These are phyloP conservation scores for Strobilomyces echinocephalus DNA, from an alignment of 768 basidiomycete genomes.

Conservation along the genomic window DNA sequence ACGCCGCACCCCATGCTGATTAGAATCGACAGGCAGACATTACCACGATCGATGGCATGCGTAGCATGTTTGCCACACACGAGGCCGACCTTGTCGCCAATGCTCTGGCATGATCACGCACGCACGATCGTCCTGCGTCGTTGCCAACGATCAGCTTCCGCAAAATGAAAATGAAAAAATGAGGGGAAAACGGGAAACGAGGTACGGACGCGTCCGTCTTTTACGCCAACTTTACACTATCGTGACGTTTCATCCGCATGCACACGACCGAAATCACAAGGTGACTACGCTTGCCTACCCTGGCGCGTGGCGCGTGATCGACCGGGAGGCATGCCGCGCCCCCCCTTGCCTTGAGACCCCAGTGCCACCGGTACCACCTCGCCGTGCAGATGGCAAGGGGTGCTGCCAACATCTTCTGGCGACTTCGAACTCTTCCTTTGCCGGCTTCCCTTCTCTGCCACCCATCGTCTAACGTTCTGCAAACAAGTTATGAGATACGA, in stretches of 20 bases:
- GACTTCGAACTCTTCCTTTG: background rate
- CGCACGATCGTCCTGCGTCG: background rate
- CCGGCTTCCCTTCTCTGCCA: background rate
- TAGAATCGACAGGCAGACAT: too few relatives aligned
- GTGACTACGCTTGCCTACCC: background rate
- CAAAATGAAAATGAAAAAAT: background rate
- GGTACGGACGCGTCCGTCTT: background rate
- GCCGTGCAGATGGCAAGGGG: background rate
- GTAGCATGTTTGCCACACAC: background rate
- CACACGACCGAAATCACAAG: background rate
- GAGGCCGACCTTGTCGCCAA: background rate
- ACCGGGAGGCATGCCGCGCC: background rate
- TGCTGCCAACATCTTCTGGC: background rate
- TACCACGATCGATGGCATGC: constrained; percentile 3
- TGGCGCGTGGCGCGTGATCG: background rate
- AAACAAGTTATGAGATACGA: background rate
- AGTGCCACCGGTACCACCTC: background rate
- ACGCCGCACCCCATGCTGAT: background rate
- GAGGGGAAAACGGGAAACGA: background rate
- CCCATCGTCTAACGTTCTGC: background rate
- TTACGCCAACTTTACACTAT: background rate
- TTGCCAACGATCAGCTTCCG: background rate
- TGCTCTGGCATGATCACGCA: background rate
- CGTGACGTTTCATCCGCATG: background rate
- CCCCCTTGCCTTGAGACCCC: background rate